Evolutionary conservation across 306 rosid species (phyloP), one percentile per base, ranked within the genome.

Genomic region (Acacia confusa): DNA sequence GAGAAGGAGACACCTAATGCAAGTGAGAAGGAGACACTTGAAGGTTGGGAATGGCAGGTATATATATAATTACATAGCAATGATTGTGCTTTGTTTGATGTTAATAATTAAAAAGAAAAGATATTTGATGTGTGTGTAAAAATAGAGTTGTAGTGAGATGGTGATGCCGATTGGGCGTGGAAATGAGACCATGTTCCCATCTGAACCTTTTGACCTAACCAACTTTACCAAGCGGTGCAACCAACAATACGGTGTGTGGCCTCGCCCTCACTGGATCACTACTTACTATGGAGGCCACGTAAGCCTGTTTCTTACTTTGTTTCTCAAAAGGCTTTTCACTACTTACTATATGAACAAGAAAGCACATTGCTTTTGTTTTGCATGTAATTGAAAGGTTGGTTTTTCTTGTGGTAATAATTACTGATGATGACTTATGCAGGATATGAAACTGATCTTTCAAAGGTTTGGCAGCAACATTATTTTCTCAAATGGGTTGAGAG

Each of bases 21-120:
- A 55, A 50, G 87, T 36, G 92, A 92, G 57, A 17, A 6, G 57
- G 57, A 50, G 82, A 80, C 88, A 8, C 1, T 6, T 17, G 30
- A 2, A 4, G 97, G 94, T 28, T 92, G 98, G 98, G 4, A 25
- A 24, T 94, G 98, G 97, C 97, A 92, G 98, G 98, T 92, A 86
- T 50, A 48, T 15, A 16, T 48, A 15, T 47, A 47, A 48, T 48
- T 48, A 48, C 19, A 48, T 15, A 48, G 53, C 53, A 16, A 5
- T 48, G 14, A 14, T 45, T 48, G 28, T n/a, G 28, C 4, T 57
- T n/a, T 57, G 32, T 58, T 55, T 55, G 11, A 53, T 55, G 13
- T 55, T n/a, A 55, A n/a, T 43, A 43, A 43, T 43, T 7, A 43
- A 43, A 55, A n/a, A 1, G 63, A 22, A 55, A n/a, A 1, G 16